These are phyloP conservation scores for Proliferodiscus dingleyae DNA, from an alignment of 2,329 filamentous ascomycete genomes.

Conservation along the genomic window DNA sequence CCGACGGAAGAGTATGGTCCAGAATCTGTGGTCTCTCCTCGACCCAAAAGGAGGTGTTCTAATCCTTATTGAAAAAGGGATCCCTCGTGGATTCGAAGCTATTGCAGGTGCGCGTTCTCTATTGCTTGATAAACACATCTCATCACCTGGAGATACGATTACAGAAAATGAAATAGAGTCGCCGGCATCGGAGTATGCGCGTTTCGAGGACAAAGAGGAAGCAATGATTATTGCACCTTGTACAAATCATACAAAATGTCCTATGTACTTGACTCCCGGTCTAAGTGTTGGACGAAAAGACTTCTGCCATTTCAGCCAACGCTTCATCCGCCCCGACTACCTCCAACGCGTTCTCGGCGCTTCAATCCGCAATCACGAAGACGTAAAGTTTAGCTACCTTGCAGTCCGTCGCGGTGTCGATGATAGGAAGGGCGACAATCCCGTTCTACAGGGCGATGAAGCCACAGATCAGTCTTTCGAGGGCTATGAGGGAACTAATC, in stretches of 20 bases:
- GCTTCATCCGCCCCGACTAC: constrained; percentile 79
- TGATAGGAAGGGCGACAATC: constrained; percentile 38
- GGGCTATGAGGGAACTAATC: constrained; percentile 57
- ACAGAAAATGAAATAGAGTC: constrained; percentile 33
- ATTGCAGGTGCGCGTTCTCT: constrained; percentile 79
- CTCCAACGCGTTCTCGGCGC: constrained; percentile 71
- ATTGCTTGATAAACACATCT: constrained; percentile 70
- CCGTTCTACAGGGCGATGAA: constrained; percentile 45
- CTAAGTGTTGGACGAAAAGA: constrained; percentile 73
- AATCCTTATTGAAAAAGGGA: constrained; percentile 83
- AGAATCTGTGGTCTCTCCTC: constrained; percentile 86
- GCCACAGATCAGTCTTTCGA: constrained; percentile 64
- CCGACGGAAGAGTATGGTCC: constrained; percentile 70
- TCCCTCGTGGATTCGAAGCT: constrained; percentile 87
- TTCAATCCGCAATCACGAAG: constrained; percentile 74
- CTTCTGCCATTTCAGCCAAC: constrained; percentile 85
- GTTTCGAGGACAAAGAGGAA: constrained; percentile 43
- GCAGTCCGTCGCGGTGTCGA: constrained; percentile 71
- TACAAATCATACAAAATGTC: constrained; percentile 83
- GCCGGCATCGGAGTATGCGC: constrained; percentile 15
- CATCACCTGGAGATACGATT: constrained; percentile 49
- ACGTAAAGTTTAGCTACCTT: constrained; percentile 86
- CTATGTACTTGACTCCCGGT: constrained; percentile 76
- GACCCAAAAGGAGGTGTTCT: constrained; percentile 81
- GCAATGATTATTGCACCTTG: constrained; percentile 70